A percentile compares a stretch with the other conserved stretches of the same genome.
These are phyloP conservation scores for Sclerotinia spermophila DNA, from an alignment of 2,329 filamentous ascomycete species.

Conservation along the genomic window DNA sequence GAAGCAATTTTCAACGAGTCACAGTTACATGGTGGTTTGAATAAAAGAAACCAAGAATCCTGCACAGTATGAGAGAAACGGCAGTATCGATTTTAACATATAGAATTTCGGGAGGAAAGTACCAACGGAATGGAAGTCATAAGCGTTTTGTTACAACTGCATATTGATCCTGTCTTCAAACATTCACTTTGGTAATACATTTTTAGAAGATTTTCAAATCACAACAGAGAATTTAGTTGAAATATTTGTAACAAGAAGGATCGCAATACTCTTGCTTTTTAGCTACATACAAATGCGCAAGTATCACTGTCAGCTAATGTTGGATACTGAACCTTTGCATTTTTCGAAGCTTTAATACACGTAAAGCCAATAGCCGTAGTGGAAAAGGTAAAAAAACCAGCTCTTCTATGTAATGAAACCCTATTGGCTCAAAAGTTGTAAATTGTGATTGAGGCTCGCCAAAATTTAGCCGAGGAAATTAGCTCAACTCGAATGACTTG, in stretches of 20 bases:
- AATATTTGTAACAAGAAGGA: background rate
- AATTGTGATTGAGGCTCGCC: background rate
- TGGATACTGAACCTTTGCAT: background rate
- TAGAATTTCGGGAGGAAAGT: background rate
- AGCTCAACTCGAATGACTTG: background rate
- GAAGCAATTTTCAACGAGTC: too few species aligned
- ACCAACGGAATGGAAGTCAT: background rate
- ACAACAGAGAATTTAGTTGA: background rate
- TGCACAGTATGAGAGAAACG: background rate
- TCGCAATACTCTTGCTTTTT: background rate
- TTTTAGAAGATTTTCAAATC: accelerated
- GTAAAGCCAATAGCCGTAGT: background rate
- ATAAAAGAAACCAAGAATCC: background rate
- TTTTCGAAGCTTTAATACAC: background rate
- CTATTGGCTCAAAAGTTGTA: background rate
- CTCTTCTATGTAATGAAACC: background rate
- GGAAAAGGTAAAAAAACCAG: background rate
- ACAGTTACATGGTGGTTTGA: background rate
- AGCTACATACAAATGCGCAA: background rate
- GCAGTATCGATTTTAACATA: too few species aligned
- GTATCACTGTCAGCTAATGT: accelerated
- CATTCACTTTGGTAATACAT: accelerated
- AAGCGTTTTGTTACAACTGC: background rate
- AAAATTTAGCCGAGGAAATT: background rate
- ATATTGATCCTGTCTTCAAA: background rate